Conservation (phyloP, 2,329 filamentous ascomycete species). For the Xylariaceae sp. region DNA sequence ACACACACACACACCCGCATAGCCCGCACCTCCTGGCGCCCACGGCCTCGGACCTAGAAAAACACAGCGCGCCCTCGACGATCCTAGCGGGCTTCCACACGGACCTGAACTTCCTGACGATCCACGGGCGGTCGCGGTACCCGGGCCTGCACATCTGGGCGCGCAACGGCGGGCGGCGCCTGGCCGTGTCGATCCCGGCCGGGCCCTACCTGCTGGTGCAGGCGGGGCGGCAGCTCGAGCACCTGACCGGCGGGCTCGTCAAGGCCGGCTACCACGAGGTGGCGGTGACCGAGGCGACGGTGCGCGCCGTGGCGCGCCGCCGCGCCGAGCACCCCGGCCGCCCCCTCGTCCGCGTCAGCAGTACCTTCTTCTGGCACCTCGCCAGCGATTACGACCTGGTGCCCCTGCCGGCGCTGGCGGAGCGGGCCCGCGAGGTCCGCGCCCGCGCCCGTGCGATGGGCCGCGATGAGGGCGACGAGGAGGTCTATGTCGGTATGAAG, state of each 20-base stretch:
- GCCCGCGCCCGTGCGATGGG: conserved; percentile 52
- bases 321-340: conserved; percentile 50
- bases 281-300: conserved; percentile 57
- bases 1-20: not conserved
- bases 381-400: conserved; percentile 58
- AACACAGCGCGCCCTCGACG: conserved; percentile 57
- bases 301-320: conserved; percentile 45
- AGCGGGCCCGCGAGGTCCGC: conserved; percentile 48
- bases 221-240: conserved; percentile 65
- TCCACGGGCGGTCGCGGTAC: conserved; percentile 65
- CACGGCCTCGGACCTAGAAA: conserved; percentile 59
- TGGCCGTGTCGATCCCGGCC: conserved; percentile 60
- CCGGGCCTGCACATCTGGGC: conserved; percentile 66
- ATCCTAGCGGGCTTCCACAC: conserved; percentile 67
- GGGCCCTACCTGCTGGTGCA: conserved; percentile 63
- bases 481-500: conserved; percentile 56
- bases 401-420: conserved; percentile 53
- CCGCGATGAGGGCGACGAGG: conserved; percentile 55
- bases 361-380: conserved; percentile 64
- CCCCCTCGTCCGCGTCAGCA: conserved; percentile 60
- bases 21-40: conserved; percentile 65
- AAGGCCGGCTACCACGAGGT: conserved; percentile 67
- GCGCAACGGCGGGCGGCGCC: conserved; percentile 62
- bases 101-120: conserved; percentile 66
- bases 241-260: conserved; percentile 62